A percentile compares a stretch with the other conserved stretches of the same genome.
These are phyloP conservation scores for Cordia subcordata DNA, from an alignment of 257 asterid species.

Conservation along the genomic window DNA sequence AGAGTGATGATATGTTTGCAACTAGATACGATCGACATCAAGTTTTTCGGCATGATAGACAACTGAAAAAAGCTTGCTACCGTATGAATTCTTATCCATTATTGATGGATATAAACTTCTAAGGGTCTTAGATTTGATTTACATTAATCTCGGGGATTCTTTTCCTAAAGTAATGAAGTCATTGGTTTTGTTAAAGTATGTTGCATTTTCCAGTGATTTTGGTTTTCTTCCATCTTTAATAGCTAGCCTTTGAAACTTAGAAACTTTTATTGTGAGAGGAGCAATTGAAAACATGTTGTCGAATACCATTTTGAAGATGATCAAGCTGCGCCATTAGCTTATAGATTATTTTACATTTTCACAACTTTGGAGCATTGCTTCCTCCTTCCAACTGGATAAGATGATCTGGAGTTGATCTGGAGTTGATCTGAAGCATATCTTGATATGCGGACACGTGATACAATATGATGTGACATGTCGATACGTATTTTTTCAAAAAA, in stretches of 20 bases:
- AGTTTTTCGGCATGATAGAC: background rate
- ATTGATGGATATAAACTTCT: conserved; percentile 15
- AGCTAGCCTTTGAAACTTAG: background rate
- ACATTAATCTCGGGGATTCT: no score
- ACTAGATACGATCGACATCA: background rate
- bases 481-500: no score
- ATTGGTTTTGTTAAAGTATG: conserved; percentile 1
- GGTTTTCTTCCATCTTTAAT: conserved; percentile 1
- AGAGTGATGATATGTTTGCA: background rate
- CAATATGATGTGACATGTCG: background rate
- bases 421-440: no score
- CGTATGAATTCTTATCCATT: background rate
- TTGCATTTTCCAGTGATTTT: background rate
- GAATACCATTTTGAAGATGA: background rate
- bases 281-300: background rate
- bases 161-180: conserved; percentile 7
- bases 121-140: conserved; percentile 12
- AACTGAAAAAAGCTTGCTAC: background rate
- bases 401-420: no score
- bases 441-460: no score
- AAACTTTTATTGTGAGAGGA: background rate
- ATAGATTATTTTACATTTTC: fast-evolving
- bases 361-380: background rate
- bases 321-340: background rate
- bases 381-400: background rate